Base-by-base conservation (phyloP, 2,329 filamentous ascomycete genomes). In the Sclerotinia sclerotiorum region DNA sequence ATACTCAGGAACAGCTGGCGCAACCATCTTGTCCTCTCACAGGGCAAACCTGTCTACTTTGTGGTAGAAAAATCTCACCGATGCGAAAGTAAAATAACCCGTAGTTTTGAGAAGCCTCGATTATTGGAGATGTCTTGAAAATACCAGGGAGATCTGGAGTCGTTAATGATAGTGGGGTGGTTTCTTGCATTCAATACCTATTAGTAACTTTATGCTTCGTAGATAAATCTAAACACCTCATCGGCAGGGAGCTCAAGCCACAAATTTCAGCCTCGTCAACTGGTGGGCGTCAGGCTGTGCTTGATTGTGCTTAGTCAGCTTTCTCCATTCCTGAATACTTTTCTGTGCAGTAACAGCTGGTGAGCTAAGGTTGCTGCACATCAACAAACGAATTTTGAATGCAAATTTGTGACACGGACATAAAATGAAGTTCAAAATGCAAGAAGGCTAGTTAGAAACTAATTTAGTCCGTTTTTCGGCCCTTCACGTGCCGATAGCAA, bases 1-100 rank as follows among this genome's bases (percentile, higher is more conserved):
- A 76, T 83, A 92, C 90, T 92, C 90, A 74, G 90, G 90, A 72
- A 92, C 88, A 78, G 89, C 89, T 79, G 90, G 90, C 81, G 87
- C 75, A 74, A 77, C 76, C 76, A 77, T 77, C 68, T 76, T 65
- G 39, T 65, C 27, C 39, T 32, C 19, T 67, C 17, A 54, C 42
- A 54, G 52, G 60, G 56, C 42, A 35, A 55, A 52, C 63, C 57
- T 63, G 48, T 46, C 29, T 57, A 21, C 19, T 57, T 69, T 49
- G 32, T 29, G 27, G 39, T 69, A 51, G 51, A 24, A 32, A n/a
- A 3, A n/a, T 56, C 32, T 52, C 52, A 19, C 67, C 44, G 61
- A 51, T 35, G 56, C 46, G 60, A 51, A 11, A 4, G 32, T 19
- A 4, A 42, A 27, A 51, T 15, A 27, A 27, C 39, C 27, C 8